Conservation (phyloP, 2,329 filamentous ascomycete species). For the Colletotrichum gigasporum region DNA sequence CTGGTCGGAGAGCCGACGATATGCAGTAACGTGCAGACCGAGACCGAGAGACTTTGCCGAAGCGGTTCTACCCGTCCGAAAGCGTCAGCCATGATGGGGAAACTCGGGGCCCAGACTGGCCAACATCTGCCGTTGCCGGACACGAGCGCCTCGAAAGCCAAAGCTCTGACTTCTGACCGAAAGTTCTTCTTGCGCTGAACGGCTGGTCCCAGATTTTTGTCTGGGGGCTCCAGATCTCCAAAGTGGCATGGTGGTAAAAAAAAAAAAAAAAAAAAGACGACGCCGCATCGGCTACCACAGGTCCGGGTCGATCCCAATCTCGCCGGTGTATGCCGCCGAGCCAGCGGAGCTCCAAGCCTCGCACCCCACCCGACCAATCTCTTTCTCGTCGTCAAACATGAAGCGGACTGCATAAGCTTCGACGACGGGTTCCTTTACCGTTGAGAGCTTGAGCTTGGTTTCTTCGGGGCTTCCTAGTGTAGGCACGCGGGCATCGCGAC, state of each 20-base stretch:
- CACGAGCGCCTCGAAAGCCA: background rate
- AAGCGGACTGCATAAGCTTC: background rate
- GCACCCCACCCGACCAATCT: background rate
- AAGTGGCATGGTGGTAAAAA: too few relatives aligned
- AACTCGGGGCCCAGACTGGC: background rate
- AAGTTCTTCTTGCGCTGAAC: background rate
- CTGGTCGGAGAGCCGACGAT: background rate
- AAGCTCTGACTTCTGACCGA: background rate
- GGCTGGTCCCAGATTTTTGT: background rate
- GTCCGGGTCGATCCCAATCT: conserved; percentile 14
- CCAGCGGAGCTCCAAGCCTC: background rate
- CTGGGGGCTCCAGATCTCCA: background rate
- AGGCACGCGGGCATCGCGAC: conserved; percentile 1
- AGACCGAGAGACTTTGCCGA: background rate
- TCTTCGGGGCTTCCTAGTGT: too few relatives aligned
- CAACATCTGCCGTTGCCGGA: background rate
- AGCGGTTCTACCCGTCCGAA: background rate
- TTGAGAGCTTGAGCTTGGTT: background rate
- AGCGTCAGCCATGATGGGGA: background rate
- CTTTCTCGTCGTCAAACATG: background rate
- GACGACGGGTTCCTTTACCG: background rate
- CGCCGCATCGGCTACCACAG: background rate
- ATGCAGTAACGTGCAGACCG: background rate
- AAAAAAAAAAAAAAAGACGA: too few relatives aligned
- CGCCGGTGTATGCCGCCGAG: conserved; percentile 7